A percentile compares a stretch with the other conserved stretches of the same genome.
Evolutionary conservation across 441 rosid genomes (phyloP).

Genomic region (Raphanus hybrid): DNA sequence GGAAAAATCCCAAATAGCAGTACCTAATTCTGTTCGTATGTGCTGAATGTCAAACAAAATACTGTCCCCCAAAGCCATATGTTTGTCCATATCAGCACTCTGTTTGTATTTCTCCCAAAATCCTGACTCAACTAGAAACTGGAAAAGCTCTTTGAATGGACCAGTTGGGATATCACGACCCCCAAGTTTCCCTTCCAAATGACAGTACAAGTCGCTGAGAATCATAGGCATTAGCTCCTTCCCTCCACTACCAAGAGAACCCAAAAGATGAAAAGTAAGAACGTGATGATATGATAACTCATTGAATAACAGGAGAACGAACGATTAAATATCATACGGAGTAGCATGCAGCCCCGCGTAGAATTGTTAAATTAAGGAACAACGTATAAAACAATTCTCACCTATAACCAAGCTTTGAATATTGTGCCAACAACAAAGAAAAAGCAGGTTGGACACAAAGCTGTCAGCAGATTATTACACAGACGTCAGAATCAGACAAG

Average conservation of each 20-base stretch:
- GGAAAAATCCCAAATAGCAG: conserved; percentile 77
- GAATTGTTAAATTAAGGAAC: conserved; percentile 8
- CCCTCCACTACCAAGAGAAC: conserved; percentile 65
- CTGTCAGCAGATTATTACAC: conserved; percentile 54
- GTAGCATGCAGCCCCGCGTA: conserved; percentile 6
- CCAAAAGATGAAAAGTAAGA: conserved; percentile 22
- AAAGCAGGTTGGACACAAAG: conserved; percentile 76
- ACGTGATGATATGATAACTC: conserved; percentile 10
- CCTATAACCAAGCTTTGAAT: conserved; percentile 80
- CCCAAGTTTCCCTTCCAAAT: conserved; percentile 86
- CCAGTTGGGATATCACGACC: conserved; percentile 86
- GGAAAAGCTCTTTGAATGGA: conserved; percentile 86
- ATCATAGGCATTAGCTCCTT: conserved; percentile 67
- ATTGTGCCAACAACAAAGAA: conserved; percentile 73
- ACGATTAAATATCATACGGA: conserved; percentile 16
- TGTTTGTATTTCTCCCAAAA: conserved; percentile 60
- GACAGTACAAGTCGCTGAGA: conserved; percentile 81
- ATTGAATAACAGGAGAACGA: conserved; percentile 20
- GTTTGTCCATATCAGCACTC: conserved; percentile 42
- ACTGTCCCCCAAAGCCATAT: conserved; percentile 42
- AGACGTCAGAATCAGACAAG: conserved; percentile 29
- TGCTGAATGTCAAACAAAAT: conserved; percentile 57
- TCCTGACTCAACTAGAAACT: conserved; percentile 65
- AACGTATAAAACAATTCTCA: conserved; percentile 39
- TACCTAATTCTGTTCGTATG: conserved; percentile 60